A percentile compares a stretch with the other conserved stretches of the same genome.
These are phyloP conservation scores for Lachnellula hyalina DNA, from an alignment of 2,329 filamentous ascomycete genomes.

Conservation along the genomic window DNA sequence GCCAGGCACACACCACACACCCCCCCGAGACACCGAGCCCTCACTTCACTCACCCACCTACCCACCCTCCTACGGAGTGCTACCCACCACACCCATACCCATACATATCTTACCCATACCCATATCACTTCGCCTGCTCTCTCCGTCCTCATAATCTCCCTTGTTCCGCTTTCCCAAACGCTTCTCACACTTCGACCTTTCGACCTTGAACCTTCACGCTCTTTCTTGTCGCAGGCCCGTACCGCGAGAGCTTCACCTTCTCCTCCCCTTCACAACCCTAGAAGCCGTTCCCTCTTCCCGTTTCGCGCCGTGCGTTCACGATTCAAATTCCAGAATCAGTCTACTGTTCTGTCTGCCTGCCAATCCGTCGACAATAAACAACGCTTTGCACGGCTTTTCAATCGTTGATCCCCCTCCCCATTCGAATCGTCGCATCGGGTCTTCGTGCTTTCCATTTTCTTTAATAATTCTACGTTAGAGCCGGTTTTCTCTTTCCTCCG, in stretches of 20 bases:
- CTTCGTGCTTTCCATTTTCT: constrained; percentile 16
- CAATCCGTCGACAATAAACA: background rate
- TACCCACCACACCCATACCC: background rate
- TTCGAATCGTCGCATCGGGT: constrained; percentile 7
- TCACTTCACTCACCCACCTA: background rate
- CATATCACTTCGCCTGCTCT: background rate
- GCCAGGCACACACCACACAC: background rate
- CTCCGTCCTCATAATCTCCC: constrained; percentile 26
- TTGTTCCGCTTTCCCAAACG: constrained; percentile 27
- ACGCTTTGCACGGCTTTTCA: constrained; percentile 5
- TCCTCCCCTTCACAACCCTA: constrained; percentile 6
- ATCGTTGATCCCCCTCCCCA: constrained; percentile 7
- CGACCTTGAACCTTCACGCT: constrained; percentile 21
- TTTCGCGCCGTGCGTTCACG: constrained; percentile 10
- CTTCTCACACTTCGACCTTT: constrained; percentile 25
- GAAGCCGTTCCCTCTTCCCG: constrained; percentile 8
- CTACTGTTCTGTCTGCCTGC: background rate
- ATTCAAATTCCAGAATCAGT: constrained; percentile 2
- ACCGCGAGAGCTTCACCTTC: constrained; percentile 29
- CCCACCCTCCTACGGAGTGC: background rate
- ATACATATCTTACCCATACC: constrained; percentile 2
- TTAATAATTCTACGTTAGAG: constrained; percentile 20
- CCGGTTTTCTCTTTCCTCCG: constrained; percentile 20
- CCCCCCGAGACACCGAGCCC: background rate
- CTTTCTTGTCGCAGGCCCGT: constrained; percentile 32